These are phyloP conservation scores for Serendipita sp. DNA, from an alignment of 768 basidiomycete species.

Conservation along the genomic window DNA sequence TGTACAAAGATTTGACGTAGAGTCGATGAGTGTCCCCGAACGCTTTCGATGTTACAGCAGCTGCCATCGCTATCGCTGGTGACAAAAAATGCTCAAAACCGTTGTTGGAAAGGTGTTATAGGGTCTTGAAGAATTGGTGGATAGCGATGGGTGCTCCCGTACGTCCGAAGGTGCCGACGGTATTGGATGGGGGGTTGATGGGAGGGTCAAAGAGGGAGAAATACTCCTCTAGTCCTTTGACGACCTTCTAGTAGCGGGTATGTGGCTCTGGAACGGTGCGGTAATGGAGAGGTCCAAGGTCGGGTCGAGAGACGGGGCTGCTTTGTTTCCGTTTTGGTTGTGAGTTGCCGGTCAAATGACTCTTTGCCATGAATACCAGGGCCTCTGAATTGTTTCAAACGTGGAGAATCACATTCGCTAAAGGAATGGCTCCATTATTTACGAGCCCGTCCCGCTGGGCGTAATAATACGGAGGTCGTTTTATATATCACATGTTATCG, in stretches of 20 bases:
- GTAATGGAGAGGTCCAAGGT: background rate
- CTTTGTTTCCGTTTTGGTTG: background rate
- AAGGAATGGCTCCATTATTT: too few relatives aligned
- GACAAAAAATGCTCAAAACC: background rate
- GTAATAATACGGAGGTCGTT: too few relatives aligned
- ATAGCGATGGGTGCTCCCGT: conserved; percentile 4
- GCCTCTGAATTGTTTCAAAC: too few relatives aligned
- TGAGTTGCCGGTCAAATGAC: background rate
- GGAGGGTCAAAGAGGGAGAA: background rate
- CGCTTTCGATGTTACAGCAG: conserved; percentile 37
- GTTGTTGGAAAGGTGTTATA: background rate
- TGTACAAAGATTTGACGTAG: conserved; percentile 86
- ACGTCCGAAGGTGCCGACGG: background rate
- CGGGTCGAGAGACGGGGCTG: background rate
- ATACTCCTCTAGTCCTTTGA: background rate
- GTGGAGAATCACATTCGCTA: too few relatives aligned
- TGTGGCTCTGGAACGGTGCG: background rate
- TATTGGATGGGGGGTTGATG: background rate
- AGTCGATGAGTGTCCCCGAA: conserved; percentile 62
- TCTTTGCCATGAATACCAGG: background rate
- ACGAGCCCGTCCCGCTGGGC: too few relatives aligned
- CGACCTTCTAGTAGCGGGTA: background rate
- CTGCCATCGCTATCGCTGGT: background rate
- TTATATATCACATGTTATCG: too few relatives aligned
- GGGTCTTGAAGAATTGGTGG: background rate